Percentiles rank a stretch among this genome's conserved stretches.
phyloP scores from a whole-genome alignment of 148 eudicot species.

The Arbutus unedo region DNA sequence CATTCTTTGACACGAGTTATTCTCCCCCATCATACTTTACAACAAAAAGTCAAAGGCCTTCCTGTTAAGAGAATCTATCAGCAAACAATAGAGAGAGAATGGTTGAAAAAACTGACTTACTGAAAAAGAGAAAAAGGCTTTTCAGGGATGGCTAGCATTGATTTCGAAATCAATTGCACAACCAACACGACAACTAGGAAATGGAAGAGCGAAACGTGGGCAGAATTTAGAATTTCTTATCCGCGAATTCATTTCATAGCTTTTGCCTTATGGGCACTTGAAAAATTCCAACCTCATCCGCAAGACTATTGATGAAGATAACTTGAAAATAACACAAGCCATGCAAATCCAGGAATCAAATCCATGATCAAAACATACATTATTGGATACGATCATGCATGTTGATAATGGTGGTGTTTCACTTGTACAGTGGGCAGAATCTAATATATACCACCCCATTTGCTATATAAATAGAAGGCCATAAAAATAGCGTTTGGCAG shows the following conservation, averaged over 20 bases:
- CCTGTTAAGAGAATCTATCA: background rate
- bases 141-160: background rate
- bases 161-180: background rate
- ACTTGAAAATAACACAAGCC: background rate
- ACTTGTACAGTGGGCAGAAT: background rate
- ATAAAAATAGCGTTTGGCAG: background rate
- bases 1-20: background rate
- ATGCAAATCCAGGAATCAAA: slow-evolving; percentile 13
- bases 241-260: background rate
- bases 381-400: background rate
- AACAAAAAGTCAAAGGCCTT: slow-evolving; percentile 2
- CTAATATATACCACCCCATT: background rate
- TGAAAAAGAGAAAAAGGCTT: background rate
- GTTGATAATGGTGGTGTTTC: background rate
- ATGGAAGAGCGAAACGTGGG: background rate
- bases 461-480: background rate
- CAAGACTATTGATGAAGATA: background rate
- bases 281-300: background rate
- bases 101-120: background rate
- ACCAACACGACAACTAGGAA: background rate
- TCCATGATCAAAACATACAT: background rate
- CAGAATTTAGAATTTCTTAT: background rate
- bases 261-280: background rate
- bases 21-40: background rate
- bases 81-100: too few relatives aligned